A percentile compares a stretch with the other conserved stretches of the same genome.
Conservation (phyloP, 441 rosid species). For the Mallotus repandus region DNA sequence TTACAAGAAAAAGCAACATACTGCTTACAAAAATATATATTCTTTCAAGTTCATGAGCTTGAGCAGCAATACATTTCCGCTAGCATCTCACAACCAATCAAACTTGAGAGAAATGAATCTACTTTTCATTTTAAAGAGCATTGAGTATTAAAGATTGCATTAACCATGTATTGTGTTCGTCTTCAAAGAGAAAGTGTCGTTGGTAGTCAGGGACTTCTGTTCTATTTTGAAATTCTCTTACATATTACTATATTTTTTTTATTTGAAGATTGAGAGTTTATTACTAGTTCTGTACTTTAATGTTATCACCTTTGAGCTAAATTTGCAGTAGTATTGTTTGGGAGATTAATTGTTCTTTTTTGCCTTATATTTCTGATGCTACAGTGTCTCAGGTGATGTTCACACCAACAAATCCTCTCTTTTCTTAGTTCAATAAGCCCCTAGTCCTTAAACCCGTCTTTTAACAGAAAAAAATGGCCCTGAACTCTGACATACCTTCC, state of each 20-base stretch:
- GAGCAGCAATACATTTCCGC: not conserved
- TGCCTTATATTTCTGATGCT: not conserved
- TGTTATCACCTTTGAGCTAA: not conserved
- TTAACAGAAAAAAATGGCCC: not conserved
- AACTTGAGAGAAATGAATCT: not conserved
- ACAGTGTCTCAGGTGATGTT: too few species aligned
- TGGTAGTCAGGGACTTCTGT: too few species aligned
- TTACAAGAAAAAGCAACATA: not conserved
- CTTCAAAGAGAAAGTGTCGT: too few species aligned
- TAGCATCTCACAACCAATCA: not conserved
- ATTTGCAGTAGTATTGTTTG: not conserved
- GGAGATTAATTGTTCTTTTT: not conserved
- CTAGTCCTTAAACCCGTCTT: not conserved
- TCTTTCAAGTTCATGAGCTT: not conserved
- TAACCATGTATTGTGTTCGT: not conserved
- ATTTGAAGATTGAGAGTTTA: not conserved
- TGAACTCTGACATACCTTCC: too few species aligned
- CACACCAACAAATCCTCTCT: not conserved
- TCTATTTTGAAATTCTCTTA: too few species aligned
- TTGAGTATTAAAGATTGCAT: not conserved
- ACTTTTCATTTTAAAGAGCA: not conserved
- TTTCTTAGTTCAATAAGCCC: not conserved
- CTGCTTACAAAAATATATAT: not conserved
- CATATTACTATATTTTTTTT: too few species aligned
- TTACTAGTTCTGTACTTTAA: not conserved